Conservation (phyloP, 2,329 filamentous ascomycete species). For the Lomentospora prolificans region DNA sequence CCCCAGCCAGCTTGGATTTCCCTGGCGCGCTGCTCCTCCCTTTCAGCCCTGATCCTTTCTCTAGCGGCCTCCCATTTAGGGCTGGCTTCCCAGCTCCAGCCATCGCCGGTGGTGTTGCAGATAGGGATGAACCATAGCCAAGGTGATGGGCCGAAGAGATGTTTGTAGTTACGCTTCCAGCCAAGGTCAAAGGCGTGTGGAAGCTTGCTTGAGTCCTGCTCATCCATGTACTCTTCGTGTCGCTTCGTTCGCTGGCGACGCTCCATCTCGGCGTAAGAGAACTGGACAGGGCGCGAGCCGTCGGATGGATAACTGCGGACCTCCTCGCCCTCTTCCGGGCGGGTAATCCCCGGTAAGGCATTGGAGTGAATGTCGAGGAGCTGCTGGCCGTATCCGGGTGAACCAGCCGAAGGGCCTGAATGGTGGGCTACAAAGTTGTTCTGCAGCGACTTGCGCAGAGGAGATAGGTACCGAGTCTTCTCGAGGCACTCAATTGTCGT, state of each 20-base stretch:
- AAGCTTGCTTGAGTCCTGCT: conserved; percentile 76
- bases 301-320: conserved; percentile 23
- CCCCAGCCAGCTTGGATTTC: conserved; percentile 64
- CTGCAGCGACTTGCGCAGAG: conserved; percentile 58
- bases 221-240: conserved; percentile 71
- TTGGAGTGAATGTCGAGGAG: conserved; percentile 76
- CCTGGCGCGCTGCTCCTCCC: conserved; percentile 49
- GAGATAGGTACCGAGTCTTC: conserved; percentile 82
- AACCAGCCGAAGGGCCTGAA: conserved; percentile 35
- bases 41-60: conserved; percentile 48
- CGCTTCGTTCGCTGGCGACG: conserved; percentile 42
- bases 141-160: conserved; percentile 69
- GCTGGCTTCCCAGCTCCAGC: conserved; percentile 88
- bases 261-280: conserved; percentile 47
- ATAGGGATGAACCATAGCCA: conserved; percentile 72
- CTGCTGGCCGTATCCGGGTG: conserved; percentile 59
- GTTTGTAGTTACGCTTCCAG: conserved; percentile 64
- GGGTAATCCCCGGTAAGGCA: conserved; percentile 66
- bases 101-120: conserved; percentile 78
- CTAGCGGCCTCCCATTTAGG: conserved; percentile 65
- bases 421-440: conserved; percentile 48
- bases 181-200: conserved; percentile 93
- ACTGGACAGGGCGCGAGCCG: conserved; percentile 29
- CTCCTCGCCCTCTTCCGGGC: conserved; percentile 72
- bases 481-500: conserved; percentile 96